phyloP scores from a whole-genome alignment of 2,329 filamentous ascomycete species.

The Ascochyta pisi region DNA sequence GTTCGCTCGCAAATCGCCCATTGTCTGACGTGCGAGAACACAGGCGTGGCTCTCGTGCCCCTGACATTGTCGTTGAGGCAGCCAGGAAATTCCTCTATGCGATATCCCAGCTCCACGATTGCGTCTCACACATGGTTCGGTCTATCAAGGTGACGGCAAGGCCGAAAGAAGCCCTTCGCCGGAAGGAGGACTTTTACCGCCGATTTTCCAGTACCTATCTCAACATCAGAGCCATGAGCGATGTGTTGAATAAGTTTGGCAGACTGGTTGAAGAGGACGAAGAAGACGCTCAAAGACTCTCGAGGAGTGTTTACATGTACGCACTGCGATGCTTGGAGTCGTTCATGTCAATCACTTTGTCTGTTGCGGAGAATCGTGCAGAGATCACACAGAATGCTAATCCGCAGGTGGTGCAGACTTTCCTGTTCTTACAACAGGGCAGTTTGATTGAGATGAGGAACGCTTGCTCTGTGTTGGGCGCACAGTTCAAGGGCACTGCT shows the following conservation, averaged over 20 bases:
- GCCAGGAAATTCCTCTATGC: constrained; percentile 63
- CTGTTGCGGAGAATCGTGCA: constrained; percentile 44
- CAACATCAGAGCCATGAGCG: constrained; percentile 63
- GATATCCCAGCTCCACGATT: constrained; percentile 58
- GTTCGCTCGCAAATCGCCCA: constrained; percentile 53
- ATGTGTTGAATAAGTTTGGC: constrained; percentile 59
- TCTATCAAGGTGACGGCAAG: constrained; percentile 46
- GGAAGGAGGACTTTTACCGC: constrained; percentile 57
- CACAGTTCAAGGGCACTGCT: constrained; percentile 42
- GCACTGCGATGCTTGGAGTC: constrained; percentile 45
- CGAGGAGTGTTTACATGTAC: constrained; percentile 44
- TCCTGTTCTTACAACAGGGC: constrained; percentile 65
- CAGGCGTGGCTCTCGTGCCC: constrained; percentile 55
- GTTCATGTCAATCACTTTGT: constrained; percentile 47
- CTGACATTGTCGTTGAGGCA: constrained; percentile 61
- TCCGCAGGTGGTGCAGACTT: constrained; percentile 63
- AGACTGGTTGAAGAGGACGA: constrained; percentile 58
- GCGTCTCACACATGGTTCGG: constrained; percentile 45
- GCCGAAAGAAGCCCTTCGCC: constrained; percentile 53
- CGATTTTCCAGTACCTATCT: constrained; percentile 64
- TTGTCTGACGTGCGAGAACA: constrained; percentile 66
- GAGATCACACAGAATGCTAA: constrained; percentile 64
- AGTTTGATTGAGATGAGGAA: constrained; percentile 67
- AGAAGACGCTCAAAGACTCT: constrained; percentile 52
- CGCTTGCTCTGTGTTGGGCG: constrained; percentile 60